Base-by-base conservation (phyloP, 2,329 filamentous ascomycete species). In the Sporothrix protearum region DNA sequence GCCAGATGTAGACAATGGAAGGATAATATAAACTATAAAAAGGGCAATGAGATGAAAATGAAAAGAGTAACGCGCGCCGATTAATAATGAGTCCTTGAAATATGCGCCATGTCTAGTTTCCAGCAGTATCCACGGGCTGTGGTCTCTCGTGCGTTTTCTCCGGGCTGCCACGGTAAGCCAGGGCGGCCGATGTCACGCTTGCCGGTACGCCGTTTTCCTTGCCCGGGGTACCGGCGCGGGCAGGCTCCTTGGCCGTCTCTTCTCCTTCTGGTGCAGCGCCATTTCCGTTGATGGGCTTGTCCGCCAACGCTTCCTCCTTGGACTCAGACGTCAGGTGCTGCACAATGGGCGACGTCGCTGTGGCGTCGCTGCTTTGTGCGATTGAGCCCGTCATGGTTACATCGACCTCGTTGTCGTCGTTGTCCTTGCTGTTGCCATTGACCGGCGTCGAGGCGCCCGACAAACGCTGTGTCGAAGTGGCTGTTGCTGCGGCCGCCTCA, bases 151-250 rank as follows among this genome's bases (percentile, higher is more conserved):
- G 80, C 68, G 81, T 76, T 80, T 89, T 89, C 77, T 89, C 88
- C 30, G 88, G 87, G 76, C 87, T 89, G 75, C 86, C 85, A 76
- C 88, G 85, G 80, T 87, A 87, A 76, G 88, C 86, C 76, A 90
- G 79, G 39, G 85, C 80, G n/a, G 53, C 39, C 6, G 69, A 33
- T 73, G 75, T 9, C 72, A 64, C 9, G 76, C 74, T 3, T 80
- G 81, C 25, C 77, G 76, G 10, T 78, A 77, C 19, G 70, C 67
- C 70, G 47, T 72, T 72, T 64, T 76, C 76, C 73, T 73, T 75
- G 14, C 39, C 71, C n/a, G 75, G 68, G 42, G 74, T 74, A 22
- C 49, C 59, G 25, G 33, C 5, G 3, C 45, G 68, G 12, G 16
- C 42, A 3, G n/a, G 30, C 30, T 55, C 51, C 33, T 55, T 39